Evolutionary conservation across 1,284 basidiomycete species (phyloP).

Genomic region (Malassezia sympodialis): DNA sequence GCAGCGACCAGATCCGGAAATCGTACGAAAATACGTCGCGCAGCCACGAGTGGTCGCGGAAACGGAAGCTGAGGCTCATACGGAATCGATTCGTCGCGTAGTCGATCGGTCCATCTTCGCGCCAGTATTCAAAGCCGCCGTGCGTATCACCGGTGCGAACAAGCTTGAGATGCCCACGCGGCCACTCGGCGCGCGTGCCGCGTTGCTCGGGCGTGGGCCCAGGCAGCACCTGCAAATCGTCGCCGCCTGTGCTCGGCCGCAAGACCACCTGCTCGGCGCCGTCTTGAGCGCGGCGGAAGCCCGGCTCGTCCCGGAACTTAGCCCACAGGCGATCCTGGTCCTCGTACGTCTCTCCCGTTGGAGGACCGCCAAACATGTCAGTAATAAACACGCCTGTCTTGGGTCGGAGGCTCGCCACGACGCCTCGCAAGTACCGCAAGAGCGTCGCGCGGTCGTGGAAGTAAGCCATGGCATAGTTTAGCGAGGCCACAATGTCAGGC

Average conservation of each 20-base stretch:
- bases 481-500: conserved; percentile 33
- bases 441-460: conserved; percentile 31
- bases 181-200: conserved; percentile 30
- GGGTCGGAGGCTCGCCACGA: conserved; percentile 20
- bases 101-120: conserved; percentile 38
- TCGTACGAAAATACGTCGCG: conserved; percentile 35
- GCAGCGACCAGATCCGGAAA: conserved; percentile 32
- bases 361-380: conserved; percentile 35
- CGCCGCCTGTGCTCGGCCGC: not conserved
- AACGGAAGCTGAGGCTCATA: conserved; percentile 36
- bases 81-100: conserved; percentile 34
- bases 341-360: conserved; percentile 24
- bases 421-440: conserved; percentile 22
- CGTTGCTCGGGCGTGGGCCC: conserved; percentile 8
- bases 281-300: conserved; percentile 15
- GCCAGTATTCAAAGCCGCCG: conserved; percentile 38
- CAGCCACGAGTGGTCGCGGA: conserved; percentile 26
- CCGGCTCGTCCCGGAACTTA: conserved; percentile 17
- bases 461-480: conserved; percentile 39
- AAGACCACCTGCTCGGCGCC: conserved; percentile 8
- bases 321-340: conserved; percentile 21
- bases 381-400: conserved; percentile 33
- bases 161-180: conserved; percentile 29
- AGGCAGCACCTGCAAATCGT: conserved; percentile 16
- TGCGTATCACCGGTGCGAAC: conserved; percentile 26